phyloP scores from a whole-genome alignment of 129 eudicot species.

The Flaveria ramosissima region DNA sequence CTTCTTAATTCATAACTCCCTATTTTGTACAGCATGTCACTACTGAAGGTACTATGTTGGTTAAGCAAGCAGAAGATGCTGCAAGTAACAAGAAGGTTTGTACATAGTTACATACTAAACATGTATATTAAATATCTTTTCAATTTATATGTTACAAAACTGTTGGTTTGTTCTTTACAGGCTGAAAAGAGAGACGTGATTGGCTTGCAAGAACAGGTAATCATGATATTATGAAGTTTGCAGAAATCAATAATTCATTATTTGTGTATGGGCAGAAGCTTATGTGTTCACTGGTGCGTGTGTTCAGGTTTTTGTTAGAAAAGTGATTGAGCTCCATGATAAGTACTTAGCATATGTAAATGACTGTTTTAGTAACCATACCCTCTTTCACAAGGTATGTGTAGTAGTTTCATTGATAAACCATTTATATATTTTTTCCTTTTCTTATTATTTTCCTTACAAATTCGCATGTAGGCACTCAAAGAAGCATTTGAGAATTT shows the following conservation, averaged over 20 bases:
- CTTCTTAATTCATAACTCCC: conserved; percentile 19
- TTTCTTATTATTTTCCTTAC: conserved; percentile 4
- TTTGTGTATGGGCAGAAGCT: conserved; percentile 13
- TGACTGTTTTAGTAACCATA: conserved; percentile 74
- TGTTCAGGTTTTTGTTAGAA: conserved; percentile 72
- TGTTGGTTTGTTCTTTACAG: conserved; percentile 40
- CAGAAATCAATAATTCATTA: background rate
- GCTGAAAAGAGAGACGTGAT: conserved; percentile 80
- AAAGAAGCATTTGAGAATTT: conserved; percentile 93
- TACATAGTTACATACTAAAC: background rate
- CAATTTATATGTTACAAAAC: background rate
- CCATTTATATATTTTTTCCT: background rate
- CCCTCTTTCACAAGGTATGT: conserved; percentile 92
- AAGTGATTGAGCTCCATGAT: conserved; percentile 93
- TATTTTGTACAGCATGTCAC: conserved; percentile 77
- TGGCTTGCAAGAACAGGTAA: conserved; percentile 91
- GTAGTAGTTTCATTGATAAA: background rate
- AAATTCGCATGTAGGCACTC: conserved; percentile 56
- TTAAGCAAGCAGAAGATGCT: conserved; percentile 94
- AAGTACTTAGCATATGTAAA: conserved; percentile 84
- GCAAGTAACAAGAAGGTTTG: conserved; percentile 85
- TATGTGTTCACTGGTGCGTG: background rate
- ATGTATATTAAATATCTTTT: background rate
- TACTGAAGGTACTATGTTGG: conserved; percentile 87
- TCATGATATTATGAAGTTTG: background rate